Conservation (phyloP, 2,329 filamentous ascomycete species). For the Scedosporium aurantiacum region DNA sequence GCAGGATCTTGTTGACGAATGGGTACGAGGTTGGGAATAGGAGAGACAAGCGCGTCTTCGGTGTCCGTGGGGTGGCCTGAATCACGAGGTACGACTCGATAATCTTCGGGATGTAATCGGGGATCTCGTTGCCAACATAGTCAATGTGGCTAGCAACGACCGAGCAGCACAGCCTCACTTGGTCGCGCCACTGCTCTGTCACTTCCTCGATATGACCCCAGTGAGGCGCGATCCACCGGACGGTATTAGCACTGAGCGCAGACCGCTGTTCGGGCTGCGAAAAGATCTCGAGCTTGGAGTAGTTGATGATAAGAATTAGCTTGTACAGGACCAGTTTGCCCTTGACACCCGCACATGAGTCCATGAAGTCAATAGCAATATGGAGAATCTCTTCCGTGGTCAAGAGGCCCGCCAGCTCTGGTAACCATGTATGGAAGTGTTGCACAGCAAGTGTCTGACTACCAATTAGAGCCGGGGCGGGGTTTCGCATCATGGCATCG, state of each 20-base stretch:
- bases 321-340: constrained; percentile 90
- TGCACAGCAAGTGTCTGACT: constrained; percentile 93
- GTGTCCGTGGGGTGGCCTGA: constrained; percentile 39
- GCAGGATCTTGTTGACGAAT: constrained; percentile 64
- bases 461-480: constrained; percentile 74
- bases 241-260: constrained; percentile 67
- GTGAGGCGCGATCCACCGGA: constrained; percentile 84
- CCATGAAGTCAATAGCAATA: constrained; percentile 86
- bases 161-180: constrained; percentile 86
- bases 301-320: constrained; percentile 84
- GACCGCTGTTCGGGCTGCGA: constrained; percentile 63
- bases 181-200: constrained; percentile 80
- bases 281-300: constrained; percentile 74
- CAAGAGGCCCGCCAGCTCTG: constrained; percentile 70
- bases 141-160: constrained; percentile 79
- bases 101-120: constrained; percentile 82
- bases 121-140: constrained; percentile 67
- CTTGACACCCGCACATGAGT: constrained; percentile 76
- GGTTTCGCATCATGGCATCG: constrained; percentile 80
- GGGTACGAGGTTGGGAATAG: constrained; percentile 86
- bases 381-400: constrained; percentile 77
- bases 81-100: constrained; percentile 81
- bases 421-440: constrained; percentile 96
- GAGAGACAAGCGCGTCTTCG: constrained; percentile 64
- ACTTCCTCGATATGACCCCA: constrained; percentile 70